Evolutionary conservation across 768 basidiomycete genomes (phyloP).

Genomic region (Lactarius quietus): DNA sequence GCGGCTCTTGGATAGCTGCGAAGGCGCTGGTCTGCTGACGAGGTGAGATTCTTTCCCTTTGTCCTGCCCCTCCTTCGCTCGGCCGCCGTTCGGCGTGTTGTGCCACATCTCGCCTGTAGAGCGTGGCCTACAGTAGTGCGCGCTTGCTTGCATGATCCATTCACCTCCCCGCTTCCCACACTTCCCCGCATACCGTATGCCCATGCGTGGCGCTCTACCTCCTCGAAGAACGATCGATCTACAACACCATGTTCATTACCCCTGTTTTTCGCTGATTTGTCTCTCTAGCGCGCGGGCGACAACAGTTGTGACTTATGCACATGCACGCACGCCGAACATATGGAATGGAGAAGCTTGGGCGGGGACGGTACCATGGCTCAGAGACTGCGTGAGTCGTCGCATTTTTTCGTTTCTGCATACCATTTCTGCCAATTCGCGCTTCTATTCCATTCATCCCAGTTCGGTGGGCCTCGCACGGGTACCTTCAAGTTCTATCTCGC

Average conservation of each 20-base stretch:
- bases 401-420: background rate
- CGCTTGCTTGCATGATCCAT: background rate
- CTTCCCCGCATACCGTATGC: slow-evolving; percentile 9
- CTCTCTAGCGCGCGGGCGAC: background rate
- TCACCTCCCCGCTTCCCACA: slow-evolving; percentile 8
- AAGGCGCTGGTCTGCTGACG: background rate
- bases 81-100: background rate
- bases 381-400: background rate
- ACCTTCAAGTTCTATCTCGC: background rate
- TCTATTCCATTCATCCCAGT: slow-evolving; percentile 17
- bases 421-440: background rate
- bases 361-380: slow-evolving; percentile 3
- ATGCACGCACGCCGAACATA: background rate
- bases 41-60: background rate
- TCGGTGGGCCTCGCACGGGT: background rate
- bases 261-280: background rate
- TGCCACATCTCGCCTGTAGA: slow-evolving; percentile 1
- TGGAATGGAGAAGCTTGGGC: background rate
- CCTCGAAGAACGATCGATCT: background rate
- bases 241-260: background rate
- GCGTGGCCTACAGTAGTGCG: background rate
- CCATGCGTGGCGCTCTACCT: background rate
- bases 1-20: background rate
- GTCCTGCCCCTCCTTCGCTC: background rate
- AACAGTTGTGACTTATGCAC: background rate